Base-by-base conservation (phyloP, 495 filamentous ascomycete species). In the Cetradonia linearis region DNA sequence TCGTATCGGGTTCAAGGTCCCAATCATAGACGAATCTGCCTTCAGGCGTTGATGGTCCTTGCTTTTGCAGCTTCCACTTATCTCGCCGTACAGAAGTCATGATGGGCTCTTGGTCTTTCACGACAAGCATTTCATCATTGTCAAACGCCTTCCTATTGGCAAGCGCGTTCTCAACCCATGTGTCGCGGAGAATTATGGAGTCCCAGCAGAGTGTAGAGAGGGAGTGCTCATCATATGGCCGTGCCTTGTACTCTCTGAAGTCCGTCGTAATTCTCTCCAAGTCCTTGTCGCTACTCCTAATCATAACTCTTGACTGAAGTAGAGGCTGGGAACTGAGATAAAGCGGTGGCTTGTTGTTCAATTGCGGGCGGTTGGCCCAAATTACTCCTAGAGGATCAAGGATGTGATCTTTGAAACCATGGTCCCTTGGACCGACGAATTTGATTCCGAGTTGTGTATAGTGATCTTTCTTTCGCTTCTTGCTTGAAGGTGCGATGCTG, bases 111-210 rank as follows among this genome's bases (percentile, higher is more conserved):
- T 2, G 40, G 1, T 25, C 42, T 10, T 46, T 1, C 0, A 9
- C 10, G 7, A 0, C 2, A 25, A 25, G 0, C 3, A 1, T 0
- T 8, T 2, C 2, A 10, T 25, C 0, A 11, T 6, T 1, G 4
- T n/a, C n/a, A n/a, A n/a, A n/a, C n/a, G n/a, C n/a, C n/a, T n/a
- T n/a, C n/a, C n/a, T n/a, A n/a, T n/a, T n/a, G n/a, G n/a, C n/a
- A n/a, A n/a, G n/a, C n/a, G n/a, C n/a, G n/a, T n/a, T n/a, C n/a
- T n/a, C n/a, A n/a, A n/a, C n/a, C n/a, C 7, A 46, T 25, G 1
- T 9, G 25, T 46, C 42, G 25, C 42, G 42, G 4, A 0, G 42
- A 3, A 46, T 6, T 11, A 46, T 25, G 20, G 42, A 46, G 6
- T 25, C 9, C 4, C 0, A 1, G 42, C 42, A 46, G 20, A 46